Conservation (phyloP, 495 filamentous ascomycete species). For the Cudoniella acicularis region DNA sequence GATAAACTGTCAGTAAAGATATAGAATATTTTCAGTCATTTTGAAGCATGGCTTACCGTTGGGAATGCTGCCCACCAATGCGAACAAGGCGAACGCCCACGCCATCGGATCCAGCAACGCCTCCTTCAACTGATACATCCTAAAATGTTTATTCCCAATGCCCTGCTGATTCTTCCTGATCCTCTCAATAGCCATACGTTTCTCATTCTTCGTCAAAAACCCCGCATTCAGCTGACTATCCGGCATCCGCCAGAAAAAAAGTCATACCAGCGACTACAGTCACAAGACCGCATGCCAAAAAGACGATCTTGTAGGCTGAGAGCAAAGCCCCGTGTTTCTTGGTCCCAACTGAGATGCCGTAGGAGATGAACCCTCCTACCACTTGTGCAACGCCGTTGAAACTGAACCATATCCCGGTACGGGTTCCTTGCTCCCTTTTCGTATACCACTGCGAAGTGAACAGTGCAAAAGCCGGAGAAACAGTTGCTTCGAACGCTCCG, state of each 20-base stretch:
- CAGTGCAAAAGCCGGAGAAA: slow-evolving; percentile 61
- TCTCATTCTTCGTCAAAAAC: slow-evolving; percentile 53
- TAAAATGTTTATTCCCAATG: slow-evolving; percentile 61
- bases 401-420: slow-evolving; percentile 42
- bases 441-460: slow-evolving; percentile 67
- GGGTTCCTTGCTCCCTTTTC: slow-evolving; percentile 49
- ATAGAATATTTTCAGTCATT: slow-evolving; percentile 35
- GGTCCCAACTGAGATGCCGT: slow-evolving; percentile 48
- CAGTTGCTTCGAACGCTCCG: slow-evolving; percentile 59
- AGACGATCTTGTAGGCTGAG: slow-evolving; percentile 47
- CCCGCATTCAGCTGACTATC: slow-evolving; percentile 62
- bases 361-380: slow-evolving; percentile 52
- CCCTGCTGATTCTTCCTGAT: slow-evolving; percentile 63
- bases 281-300: slow-evolving; percentile 48
- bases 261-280: slow-evolving; percentile 53
- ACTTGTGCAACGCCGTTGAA: slow-evolving; percentile 41
- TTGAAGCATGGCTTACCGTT: slow-evolving; percentile 33
- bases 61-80: slow-evolving; percentile 44
- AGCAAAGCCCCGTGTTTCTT: slow-evolving; percentile 37
- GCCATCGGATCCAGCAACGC: slow-evolving; percentile 54
- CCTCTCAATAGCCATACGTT: slow-evolving; percentile 56
- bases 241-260: slow-evolving; percentile 58
- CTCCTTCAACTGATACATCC: slow-evolving; percentile 55
- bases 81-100: slow-evolving; percentile 55
- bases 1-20: slow-evolving; percentile 43